Base-by-base conservation (phyloP, 2,329 filamentous ascomycete species). In the Coleophoma eucalyptorum region DNA sequence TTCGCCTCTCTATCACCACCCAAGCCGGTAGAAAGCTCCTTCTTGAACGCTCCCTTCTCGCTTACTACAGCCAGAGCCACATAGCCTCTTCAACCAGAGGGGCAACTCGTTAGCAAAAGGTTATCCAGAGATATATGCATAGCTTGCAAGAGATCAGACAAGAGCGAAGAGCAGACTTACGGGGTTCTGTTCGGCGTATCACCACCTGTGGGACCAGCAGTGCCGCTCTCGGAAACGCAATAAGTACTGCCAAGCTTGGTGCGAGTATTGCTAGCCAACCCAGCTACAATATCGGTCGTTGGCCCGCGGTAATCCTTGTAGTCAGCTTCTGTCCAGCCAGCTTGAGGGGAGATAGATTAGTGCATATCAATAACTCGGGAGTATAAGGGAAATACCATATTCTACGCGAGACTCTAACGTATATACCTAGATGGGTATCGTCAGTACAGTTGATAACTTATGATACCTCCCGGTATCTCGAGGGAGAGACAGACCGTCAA, bases 191-290 rank as follows among this genome's bases (percentile, higher is more conserved):
- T 85, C 54, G 67, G 70, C 42, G 76, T 78, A 26, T 66, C 67
- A 0, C 81, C 82, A 12, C 78, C 80, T 1, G 78, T 83, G 8
- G 83, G 83, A 1, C 83, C 83, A n/a, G 82, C 83, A 2, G 81
- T 86, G 1, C 83, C 83, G 48, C 76, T 80, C 69, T 86, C 81
- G 49, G 71, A 72, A 7, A 85, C 60, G 8, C 76, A 75, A 60
- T 84, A 86, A 16, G 79, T 83, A 51, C 73, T 75, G 6, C 71
- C 70, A 21, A 86, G 64, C 42, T 73, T 78, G n/a, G 60, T 66
- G n/a, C 81, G 67, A 26, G 81, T 77, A 58, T 83, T 75, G 38
- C 73, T 71, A 0, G 82, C 83, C 7, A 86, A 61, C 0, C 74
- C 77, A 1, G 70, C 67, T 2, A 86, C 82, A 47, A 86, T 72